Conservation (phyloP, 805 yeast species). For the Sugiyamaella floridensis region DNA sequence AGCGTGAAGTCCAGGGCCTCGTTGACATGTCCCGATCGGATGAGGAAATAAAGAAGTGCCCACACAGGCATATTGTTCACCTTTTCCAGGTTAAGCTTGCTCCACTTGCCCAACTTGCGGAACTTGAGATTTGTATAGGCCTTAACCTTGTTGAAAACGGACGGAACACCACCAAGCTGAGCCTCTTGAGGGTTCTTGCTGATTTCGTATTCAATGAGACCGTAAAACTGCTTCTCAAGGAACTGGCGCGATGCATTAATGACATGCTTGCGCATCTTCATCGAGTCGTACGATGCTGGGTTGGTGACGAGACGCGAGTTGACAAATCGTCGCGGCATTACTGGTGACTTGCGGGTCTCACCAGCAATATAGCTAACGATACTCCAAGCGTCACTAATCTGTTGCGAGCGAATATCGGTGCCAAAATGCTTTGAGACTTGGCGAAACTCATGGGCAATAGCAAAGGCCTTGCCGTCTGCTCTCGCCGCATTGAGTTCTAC, state of each 20-base stretch:
- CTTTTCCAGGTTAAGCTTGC: slow-evolving; percentile 47
- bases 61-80: slow-evolving; percentile 88
- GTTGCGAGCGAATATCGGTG: slow-evolving; percentile 59
- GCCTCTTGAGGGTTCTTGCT: slow-evolving; percentile 43
- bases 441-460: slow-evolving; percentile 53
- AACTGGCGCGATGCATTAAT: slow-evolving; percentile 50
- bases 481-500: slow-evolving; percentile 66
- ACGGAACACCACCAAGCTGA: slow-evolving; percentile 59
- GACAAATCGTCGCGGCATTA: slow-evolving; percentile 31
- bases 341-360: slow-evolving; percentile 14
- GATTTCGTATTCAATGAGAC: slow-evolving; percentile 60
- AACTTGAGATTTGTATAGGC: slow-evolving; percentile 49
- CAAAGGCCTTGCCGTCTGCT: slow-evolving; percentile 46
- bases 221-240: slow-evolving; percentile 72
- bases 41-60: slow-evolving; percentile 79
- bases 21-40: slow-evolving; percentile 73
- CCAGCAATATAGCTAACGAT: slow-evolving; percentile 46
- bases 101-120: slow-evolving; percentile 42
- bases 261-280: slow-evolving; percentile 36
- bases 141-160: slow-evolving; percentile 63
- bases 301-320: slow-evolving; percentile 26
- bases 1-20: slow-evolving; percentile 71
- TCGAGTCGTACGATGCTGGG: slow-evolving; percentile 28
- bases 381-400: slow-evolving; percentile 67
- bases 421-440: slow-evolving; percentile 45